Evolutionary conservation across 306 rosid genomes (phyloP).

Genomic region (Dalbergia oliveri): DNA sequence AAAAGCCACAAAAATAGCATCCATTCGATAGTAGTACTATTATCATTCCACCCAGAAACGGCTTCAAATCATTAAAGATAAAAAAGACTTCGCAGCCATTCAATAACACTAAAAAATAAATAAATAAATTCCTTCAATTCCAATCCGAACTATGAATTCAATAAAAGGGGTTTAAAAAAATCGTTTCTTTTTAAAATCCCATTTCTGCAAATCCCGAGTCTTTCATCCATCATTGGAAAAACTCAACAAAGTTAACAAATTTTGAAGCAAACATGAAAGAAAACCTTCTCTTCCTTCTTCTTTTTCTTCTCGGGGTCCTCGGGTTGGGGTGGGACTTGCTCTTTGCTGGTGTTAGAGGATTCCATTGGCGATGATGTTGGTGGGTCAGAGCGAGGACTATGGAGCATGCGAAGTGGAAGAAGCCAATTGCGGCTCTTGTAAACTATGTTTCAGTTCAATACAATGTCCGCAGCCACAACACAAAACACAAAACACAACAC

Average conservation of each 20-base stretch:
- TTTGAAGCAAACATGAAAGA: not conserved
- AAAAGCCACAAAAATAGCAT: conserved; percentile 27
- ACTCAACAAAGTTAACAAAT: too few relatives aligned
- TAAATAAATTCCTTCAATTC: not conserved
- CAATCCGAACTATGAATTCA: not conserved
- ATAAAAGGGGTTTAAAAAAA: not conserved
- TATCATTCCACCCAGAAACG: not conserved
- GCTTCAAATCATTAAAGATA: not conserved
- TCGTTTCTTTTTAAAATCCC: not conserved
- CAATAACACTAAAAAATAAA: not conserved
- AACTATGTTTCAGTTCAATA: not conserved
- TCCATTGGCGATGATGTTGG: conserved; percentile 42
- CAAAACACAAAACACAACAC: not conserved
- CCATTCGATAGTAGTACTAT: not conserved
- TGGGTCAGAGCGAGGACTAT: conserved; percentile 1
- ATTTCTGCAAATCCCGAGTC: not conserved
- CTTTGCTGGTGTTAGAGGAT: conserved; percentile 41
- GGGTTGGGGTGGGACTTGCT: conserved; percentile 39
- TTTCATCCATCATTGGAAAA: not conserved
- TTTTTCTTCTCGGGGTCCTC: conserved; percentile 95
- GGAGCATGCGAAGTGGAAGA: conserved; percentile 27
- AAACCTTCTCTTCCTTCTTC: conserved; percentile 93
- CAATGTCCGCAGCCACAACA: not conserved
- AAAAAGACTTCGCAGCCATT: not conserved
- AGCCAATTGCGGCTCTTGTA: conserved; percentile 20